Conservation (phyloP, 2,329 filamentous ascomycete genomes). For the Hysterium pulicare region DNA sequence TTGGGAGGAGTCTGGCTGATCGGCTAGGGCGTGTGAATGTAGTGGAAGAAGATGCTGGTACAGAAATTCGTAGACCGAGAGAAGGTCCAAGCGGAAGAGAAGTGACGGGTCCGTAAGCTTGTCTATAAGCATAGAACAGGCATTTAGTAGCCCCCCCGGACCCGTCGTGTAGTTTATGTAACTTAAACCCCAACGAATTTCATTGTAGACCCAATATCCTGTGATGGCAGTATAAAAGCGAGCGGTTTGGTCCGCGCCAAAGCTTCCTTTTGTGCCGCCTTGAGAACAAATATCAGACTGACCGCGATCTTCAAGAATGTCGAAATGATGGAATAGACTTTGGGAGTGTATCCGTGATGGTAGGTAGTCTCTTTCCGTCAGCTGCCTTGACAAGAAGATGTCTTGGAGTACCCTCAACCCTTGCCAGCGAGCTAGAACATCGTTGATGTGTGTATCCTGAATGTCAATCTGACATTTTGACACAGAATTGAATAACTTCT, state of each 20-base stretch:
- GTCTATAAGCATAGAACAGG: constrained; percentile 13
- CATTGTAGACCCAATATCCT: constrained; percentile 21
- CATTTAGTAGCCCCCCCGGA: constrained; percentile 8
- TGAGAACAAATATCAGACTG: not conserved
- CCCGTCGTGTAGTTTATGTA: constrained; percentile 8
- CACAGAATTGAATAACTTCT: not conserved
- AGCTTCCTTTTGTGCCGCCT: constrained; percentile 4
- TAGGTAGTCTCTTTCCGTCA: constrained; percentile 13
- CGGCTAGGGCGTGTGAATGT: constrained; percentile 12
- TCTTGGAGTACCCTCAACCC: constrained; percentile 19
- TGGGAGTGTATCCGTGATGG: not conserved
- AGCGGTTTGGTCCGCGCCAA: constrained; percentile 19
- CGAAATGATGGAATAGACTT: constrained; percentile 4
- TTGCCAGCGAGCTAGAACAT: constrained; percentile 24
- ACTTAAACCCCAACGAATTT: constrained; percentile 22
- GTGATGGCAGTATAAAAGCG: constrained; percentile 21
- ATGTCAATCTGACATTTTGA: not conserved
- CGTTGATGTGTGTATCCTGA: constrained; percentile 14
- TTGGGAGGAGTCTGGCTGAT: constrained; percentile 12
- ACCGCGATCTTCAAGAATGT: not conserved
- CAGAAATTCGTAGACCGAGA: constrained; percentile 19
- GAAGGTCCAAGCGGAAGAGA: constrained; percentile 12
- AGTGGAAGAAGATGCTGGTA: constrained; percentile 24
- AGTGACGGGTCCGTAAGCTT: not conserved
- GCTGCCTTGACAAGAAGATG: constrained; percentile 18